These are phyloP conservation scores for Ceratobasidium theobromae DNA, from an alignment of 1,284 basidiomycete genomes.

Conservation along the genomic window DNA sequence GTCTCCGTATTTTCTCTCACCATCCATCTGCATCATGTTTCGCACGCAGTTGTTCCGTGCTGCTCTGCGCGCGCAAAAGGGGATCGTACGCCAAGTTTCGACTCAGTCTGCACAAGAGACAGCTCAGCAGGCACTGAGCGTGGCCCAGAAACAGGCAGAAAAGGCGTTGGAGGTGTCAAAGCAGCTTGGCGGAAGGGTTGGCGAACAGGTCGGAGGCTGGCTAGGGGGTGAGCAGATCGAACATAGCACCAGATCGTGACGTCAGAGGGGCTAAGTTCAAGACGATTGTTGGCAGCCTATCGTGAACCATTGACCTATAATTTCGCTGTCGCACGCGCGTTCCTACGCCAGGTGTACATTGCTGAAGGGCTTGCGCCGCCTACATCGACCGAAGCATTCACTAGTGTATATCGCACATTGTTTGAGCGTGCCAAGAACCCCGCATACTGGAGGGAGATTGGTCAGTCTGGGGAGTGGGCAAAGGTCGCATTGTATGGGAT, in stretches of 20 bases:
- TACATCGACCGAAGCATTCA: conserved; percentile 61
- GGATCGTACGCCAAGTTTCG: conserved; percentile 33
- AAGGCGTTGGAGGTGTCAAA: conserved; percentile 45
- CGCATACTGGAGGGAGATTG: conserved; percentile 69
- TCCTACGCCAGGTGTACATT: conserved; percentile 89
- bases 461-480: conserved; percentile 75
- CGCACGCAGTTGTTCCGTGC: conserved; percentile 27
- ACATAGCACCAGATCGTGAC: too few relatives aligned
- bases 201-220: conserved; percentile 59
- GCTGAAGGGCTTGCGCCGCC: conserved; percentile 87
- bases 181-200: conserved; percentile 59
- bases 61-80: conserved; percentile 20
- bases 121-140: conserved; percentile 62
- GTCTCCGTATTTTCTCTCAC: conserved; percentile 30
- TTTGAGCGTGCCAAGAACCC: conserved; percentile 66
- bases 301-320: conserved; percentile 83
- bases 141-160: conserved; percentile 56
- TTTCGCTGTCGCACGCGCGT: conserved; percentile 76
- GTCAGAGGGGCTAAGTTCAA: too few relatives aligned
- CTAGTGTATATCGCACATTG: conserved; percentile 71
- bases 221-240: conserved; percentile 64
- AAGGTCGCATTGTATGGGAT: conserved; percentile 81
- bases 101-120: conserved; percentile 59
- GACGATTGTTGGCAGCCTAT: conserved; percentile 59
- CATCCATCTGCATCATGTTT: conserved; percentile 15